Evolutionary conservation across 1,139 yeast genomes (phyloP).

Genomic region (Yamadazyma triangularis): DNA sequence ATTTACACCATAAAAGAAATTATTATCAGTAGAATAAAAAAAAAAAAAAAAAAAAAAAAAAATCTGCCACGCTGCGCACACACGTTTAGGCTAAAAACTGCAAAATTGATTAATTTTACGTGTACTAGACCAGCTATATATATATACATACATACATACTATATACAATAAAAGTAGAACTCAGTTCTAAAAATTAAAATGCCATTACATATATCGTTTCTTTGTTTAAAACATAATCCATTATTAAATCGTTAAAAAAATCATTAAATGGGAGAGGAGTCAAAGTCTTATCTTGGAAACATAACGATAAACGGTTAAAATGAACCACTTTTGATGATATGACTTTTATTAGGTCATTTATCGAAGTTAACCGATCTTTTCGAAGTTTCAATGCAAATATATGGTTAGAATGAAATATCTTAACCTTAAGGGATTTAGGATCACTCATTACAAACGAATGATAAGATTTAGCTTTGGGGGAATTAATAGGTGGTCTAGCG

Average conservation of each 20-base stretch:
- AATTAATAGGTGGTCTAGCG: neutral
- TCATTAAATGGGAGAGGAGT: conserved; percentile 23
- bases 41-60: no score
- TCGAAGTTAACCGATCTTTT: conserved; percentile 21
- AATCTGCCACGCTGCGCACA: no score
- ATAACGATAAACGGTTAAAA: conserved; percentile 17
- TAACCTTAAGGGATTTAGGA: conserved; percentile 14
- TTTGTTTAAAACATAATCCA: conserved; percentile 26
- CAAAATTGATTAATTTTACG: no score
- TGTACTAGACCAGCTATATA: no score
- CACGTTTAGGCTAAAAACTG: no score
- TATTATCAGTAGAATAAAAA: no score
- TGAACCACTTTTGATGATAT: conserved; percentile 17
- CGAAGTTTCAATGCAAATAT: conserved; percentile 19
- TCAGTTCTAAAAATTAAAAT: neutral
- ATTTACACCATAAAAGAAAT: no score
- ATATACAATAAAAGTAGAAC: neutral
- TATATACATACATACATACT: no score
- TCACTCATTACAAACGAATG: neutral
- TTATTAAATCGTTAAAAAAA: conserved; percentile 14
- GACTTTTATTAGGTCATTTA: conserved; percentile 24
- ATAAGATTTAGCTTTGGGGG: neutral
- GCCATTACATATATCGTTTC: conserved; percentile 23
- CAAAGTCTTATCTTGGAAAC: conserved; percentile 21
- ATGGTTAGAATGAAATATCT: conserved; percentile 12